Evolutionary conservation across 768 basidiomycete species (phyloP), one percentile per base, ranked within the genome.

Genomic region (Suillus americanus): DNA sequence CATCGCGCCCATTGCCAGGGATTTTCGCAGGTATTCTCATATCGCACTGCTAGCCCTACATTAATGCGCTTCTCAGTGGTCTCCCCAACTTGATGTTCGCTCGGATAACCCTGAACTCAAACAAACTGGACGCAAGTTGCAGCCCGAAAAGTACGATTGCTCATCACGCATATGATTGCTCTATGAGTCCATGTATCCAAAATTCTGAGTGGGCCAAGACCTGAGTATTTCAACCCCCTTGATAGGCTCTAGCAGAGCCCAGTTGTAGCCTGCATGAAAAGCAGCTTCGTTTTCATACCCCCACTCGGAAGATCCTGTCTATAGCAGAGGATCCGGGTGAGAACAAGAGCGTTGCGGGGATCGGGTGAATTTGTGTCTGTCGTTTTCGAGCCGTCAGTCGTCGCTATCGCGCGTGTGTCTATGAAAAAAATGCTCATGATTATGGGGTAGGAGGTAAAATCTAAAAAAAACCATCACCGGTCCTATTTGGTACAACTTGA

Each of bases 171-270:
- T 83, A 80, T 80, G 81, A 3, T 80, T 63, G 68, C 64, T 63
- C 3, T 30, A 30, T 30, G 30, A 65, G 64, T 78, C 72, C 71
- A 30, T 30, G 30, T 65, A 64, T 78, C 72, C 71, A 66, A 64
- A 62, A 67, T 88, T 75, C 82, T 86, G 86, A 89, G 87, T 88
- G 87, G 89, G 89, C 84, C 81, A 90, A 90, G 88, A 88, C 89
- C 88, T 88, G 89, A 90, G 87, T 77, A 83, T 86, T 85, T 72
- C 65, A 85, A 78, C 85, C 84, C 82, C 83, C 82, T 81, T 64
- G 84, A 85, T 82, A 69, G 86, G 77, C 83, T 30, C 30, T 30
- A 30, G 30, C 30, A 30, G 30, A 30, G 30, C 30, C 30, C 30
- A 30, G 30, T 30, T 30, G 5, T 30, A 30, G 5, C 30, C 30